Evolutionary conservation across 2,329 filamentous ascomycete species (phyloP), one percentile per base, ranked within the genome.

Genomic region (Neurospora crassa): DNA sequence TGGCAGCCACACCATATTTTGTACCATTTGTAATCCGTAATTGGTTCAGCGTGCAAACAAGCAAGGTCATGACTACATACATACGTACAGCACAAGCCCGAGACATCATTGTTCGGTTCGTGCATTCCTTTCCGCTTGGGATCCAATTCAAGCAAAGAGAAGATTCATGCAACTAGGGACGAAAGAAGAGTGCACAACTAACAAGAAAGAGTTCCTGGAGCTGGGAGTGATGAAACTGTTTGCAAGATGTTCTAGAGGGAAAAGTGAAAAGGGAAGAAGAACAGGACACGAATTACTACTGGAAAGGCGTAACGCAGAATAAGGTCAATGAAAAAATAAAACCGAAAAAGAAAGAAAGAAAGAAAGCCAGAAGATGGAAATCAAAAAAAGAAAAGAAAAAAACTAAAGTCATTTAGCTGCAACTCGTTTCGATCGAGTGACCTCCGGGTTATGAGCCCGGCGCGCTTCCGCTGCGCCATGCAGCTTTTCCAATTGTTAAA

Each of bases 391-490:
- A 37, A 37, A 8, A 37, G 2, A 8, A 71, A 72, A n/a, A 43
- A 47, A 14, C 40, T 2, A 20, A 37, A 6, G 37, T 34, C 10
- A n/a, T 14, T 8, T 75, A 76, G 75, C 74, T 74, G 71, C 70
- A 67, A 75, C 74, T 76, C 72, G 75, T 76, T 75, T 76, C 75
- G 75, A 76, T 75, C 75, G 70, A 76, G 73, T 75, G 75, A 75
- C 74, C 74, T 75, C 74, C 74, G 74, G 74, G 74, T 76, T 76
- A 76, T 76, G 74, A 76, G 74, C 74, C 74, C 74, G 74, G 74
- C 74, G 73, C 74, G 71, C 73, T 76, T 74, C 74, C 74, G 68
- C 74, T 76, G 73, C 72, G 74, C 74, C 72, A 76, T 67, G 70
- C 70, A 75, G 74, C 74, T 29, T 29, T 29, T 29, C 29, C 29